Conservation (phyloP, 768 basidiomycete species). For the Guyanaporus albipodus region DNA sequence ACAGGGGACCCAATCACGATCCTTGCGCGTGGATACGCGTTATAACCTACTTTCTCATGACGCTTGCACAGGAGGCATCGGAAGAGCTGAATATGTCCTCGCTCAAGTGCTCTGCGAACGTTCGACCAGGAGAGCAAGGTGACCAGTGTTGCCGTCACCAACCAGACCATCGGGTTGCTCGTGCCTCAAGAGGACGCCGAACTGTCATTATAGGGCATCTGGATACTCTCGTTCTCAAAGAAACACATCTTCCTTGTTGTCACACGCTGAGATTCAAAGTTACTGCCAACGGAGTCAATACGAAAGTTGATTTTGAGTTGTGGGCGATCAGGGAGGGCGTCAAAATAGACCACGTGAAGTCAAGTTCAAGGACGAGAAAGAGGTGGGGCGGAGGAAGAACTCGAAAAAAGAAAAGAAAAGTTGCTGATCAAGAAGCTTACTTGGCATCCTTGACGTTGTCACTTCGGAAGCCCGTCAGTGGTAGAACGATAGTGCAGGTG, state of each 20-base stretch:
- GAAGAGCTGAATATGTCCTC: too few relatives aligned
- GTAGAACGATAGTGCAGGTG: constrained; percentile 50
- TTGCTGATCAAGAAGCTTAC: constrained; percentile 49
- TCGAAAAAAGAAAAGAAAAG: constrained; percentile 62
- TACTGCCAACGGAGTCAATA: constrained; percentile 37
- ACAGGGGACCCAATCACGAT: constrained; percentile 75
- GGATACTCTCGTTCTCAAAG: constrained; percentile 63
- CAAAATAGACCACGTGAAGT: constrained; percentile 54
- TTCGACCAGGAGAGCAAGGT: constrained; percentile 43
- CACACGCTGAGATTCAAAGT: constrained; percentile 58
- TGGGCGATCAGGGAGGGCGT: constrained; percentile 75
- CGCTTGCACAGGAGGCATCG: constrained; percentile 46
- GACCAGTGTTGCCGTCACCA: constrained; percentile 49
- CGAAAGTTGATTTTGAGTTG: constrained; percentile 58
- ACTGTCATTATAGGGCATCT: constrained; percentile 52
- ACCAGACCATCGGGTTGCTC: constrained; percentile 59
- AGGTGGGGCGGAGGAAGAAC: constrained; percentile 50
- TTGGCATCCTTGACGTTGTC: constrained; percentile 37
- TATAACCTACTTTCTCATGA: constrained; percentile 60
- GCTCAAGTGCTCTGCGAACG: too few relatives aligned
- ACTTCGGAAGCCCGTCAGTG: constrained; percentile 38
- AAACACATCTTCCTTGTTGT: constrained; percentile 69
- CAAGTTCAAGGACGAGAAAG: constrained; percentile 42
- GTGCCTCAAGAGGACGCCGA: constrained; percentile 48
- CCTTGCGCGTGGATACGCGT: constrained; percentile 70